These are phyloP conservation scores for Agaricus bisporus DNA, from an alignment of 768 basidiomycete species.

Conservation along the genomic window DNA sequence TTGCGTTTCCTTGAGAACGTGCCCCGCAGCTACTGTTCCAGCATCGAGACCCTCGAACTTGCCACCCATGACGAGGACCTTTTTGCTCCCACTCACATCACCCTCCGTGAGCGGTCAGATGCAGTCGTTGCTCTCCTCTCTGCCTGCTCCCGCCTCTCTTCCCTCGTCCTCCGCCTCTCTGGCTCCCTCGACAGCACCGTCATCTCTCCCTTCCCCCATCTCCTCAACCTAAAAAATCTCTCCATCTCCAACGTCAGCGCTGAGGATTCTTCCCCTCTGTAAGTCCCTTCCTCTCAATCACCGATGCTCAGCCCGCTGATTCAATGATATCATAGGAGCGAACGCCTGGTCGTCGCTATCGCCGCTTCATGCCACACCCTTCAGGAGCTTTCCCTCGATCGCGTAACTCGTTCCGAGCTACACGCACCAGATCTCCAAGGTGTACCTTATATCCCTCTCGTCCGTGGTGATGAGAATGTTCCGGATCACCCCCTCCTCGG, in stretches of 20 bases:
- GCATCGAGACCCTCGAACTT: conserved; percentile 50
- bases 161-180: conserved; percentile 40
- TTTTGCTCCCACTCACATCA: conserved; percentile 16
- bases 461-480: conserved; percentile 55
- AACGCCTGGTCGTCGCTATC: conserved; percentile 64
- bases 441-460: conserved; percentile 52
- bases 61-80: conserved; percentile 23
- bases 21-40: conserved; percentile 44
- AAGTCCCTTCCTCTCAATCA: conserved; percentile 20
- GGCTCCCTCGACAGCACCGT: conserved; percentile 44
- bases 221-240: conserved; percentile 37
- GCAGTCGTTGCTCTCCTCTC: conserved; percentile 44
- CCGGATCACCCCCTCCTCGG: conserved; percentile 49
- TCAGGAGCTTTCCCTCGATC: conserved; percentile 50
- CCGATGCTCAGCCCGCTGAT: conserved; percentile 5
- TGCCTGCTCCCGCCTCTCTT: conserved; percentile 40
- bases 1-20: conserved; percentile 49
- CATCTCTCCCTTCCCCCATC: conserved; percentile 40
- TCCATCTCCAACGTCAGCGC: conserved; percentile 41
- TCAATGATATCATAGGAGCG: conserved; percentile 39
- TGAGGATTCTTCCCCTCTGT: conserved; percentile 39
- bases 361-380: conserved; percentile 54
- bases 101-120: conserved; percentile 32
- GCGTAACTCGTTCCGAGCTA: conserved; percentile 59
- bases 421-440: conserved; percentile 57